These are phyloP conservation scores for Daucus carota DNA, from an alignment of 129 eudicot species.

Conservation along the genomic window DNA sequence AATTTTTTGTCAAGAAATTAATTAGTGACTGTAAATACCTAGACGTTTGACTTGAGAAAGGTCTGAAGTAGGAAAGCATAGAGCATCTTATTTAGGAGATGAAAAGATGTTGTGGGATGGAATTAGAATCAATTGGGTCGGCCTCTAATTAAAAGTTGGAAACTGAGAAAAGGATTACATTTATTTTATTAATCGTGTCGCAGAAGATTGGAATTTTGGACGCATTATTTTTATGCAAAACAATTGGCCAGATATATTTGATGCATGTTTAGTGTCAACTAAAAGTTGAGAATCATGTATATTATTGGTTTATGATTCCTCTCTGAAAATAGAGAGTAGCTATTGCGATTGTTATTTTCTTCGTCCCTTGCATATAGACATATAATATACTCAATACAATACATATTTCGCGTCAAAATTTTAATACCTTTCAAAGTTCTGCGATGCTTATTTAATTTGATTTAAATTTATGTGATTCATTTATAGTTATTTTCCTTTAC, in stretches of 20 bases:
- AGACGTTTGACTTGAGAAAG: neutral
- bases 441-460: no score
- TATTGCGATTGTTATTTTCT: neutral
- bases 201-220: slow-evolving; percentile 27
- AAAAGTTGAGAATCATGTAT: slow-evolving; percentile 12
- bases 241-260: no score
- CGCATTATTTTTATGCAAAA: no score
- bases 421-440: no score
- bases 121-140: slow-evolving; percentile 40
- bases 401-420: no score
- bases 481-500: no score
- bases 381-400: no score
- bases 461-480: no score
- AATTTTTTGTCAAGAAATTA: no score
- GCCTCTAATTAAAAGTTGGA: slow-evolving; percentile 32
- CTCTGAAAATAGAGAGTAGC: neutral
- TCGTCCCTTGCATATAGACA: neutral
- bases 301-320: neutral
- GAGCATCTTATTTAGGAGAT: slow-evolving; percentile 11
- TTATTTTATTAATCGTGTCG: slow-evolving; percentile 6
- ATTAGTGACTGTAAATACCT: no score
- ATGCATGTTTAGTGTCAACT: slow-evolving; percentile 18
- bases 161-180: slow-evolving; percentile 5
- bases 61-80: neutral
- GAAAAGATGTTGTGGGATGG: slow-evolving; percentile 22